A percentile compares a stretch with the other conserved stretches of the same genome.
These are phyloP conservation scores for Passalora sequoiae DNA, from an alignment of 2,329 filamentous ascomycete genomes.

Conservation along the genomic window DNA sequence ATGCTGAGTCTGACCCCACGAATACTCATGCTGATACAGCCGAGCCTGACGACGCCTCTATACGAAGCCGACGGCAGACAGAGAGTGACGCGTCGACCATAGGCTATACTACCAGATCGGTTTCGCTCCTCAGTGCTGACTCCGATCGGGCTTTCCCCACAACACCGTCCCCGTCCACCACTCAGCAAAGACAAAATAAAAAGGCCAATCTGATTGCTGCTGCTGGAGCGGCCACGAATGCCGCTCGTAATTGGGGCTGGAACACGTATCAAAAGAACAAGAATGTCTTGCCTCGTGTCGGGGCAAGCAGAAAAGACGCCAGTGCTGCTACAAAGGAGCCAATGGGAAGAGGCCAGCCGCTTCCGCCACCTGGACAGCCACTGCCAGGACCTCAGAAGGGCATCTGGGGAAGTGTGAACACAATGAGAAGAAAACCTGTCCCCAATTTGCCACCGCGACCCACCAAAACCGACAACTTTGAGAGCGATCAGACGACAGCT, in stretches of 20 bases:
- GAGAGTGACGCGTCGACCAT: slow-evolving; percentile 9
- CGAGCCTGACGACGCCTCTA: slow-evolving; percentile 3
- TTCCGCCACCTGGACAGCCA: slow-evolving; percentile 75
- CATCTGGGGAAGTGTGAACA: slow-evolving; percentile 13
- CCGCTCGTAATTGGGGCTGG: slow-evolving; percentile 31
- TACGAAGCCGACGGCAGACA: slow-evolving; percentile 3
- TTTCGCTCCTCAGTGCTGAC: slow-evolving; percentile 16
- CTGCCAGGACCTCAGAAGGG: slow-evolving; percentile 50
- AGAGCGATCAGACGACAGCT: too few species aligned
- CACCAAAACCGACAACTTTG: too few species aligned
- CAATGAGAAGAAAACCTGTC: slow-evolving; percentile 17
- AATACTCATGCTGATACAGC: not conserved
- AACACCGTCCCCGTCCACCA: slow-evolving; percentile 8
- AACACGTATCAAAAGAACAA: slow-evolving; percentile 27
- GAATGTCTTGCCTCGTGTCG: slow-evolving; percentile 24
- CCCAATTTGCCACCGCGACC: slow-evolving; percentile 8
- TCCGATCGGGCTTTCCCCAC: slow-evolving; percentile 13
- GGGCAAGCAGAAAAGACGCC: slow-evolving; percentile 35
- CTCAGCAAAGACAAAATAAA: slow-evolving; percentile 12
- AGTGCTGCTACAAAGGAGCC: slow-evolving; percentile 45
- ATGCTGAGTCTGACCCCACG: not conserved
- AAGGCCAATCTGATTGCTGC: slow-evolving; percentile 29
- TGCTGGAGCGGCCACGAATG: slow-evolving; percentile 31
- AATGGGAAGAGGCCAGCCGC: slow-evolving; percentile 74
- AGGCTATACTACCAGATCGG: slow-evolving; percentile 9